Evolutionary conservation across 2,329 filamentous ascomycete species (phyloP).

Genomic region (Davidsoniella australis): DNA sequence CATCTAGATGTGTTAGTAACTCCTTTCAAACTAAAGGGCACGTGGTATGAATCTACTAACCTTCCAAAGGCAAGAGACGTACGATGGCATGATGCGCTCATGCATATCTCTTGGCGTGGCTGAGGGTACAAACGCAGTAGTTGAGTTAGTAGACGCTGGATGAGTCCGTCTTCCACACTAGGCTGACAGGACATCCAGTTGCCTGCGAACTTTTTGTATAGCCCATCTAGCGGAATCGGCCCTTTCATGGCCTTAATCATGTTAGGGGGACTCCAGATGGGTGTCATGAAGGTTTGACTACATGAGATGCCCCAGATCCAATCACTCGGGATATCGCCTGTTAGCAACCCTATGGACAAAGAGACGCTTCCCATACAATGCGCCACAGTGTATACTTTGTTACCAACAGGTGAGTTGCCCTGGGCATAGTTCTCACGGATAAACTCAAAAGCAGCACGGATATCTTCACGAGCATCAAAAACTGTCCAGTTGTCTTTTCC

Average conservation of each 20-base stretch:
- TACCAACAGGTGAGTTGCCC: slow-evolving; percentile 13
- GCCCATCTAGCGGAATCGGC: slow-evolving; percentile 30
- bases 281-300: slow-evolving; percentile 48
- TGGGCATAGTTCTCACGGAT: slow-evolving; percentile 27
- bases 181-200: slow-evolving; percentile 39
- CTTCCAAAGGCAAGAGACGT: slow-evolving; percentile 42
- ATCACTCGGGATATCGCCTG: slow-evolving; percentile 37
- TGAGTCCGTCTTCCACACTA: slow-evolving; percentile 26
- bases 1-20: slow-evolving; percentile 17
- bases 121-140: slow-evolving; percentile 40
- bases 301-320: slow-evolving; percentile 42
- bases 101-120: slow-evolving; percentile 38
- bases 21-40: background rate
- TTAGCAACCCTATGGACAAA: slow-evolving; percentile 39
- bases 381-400: slow-evolving; percentile 38
- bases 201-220: slow-evolving; percentile 32
- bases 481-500: slow-evolving; percentile 39
- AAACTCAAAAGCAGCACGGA: slow-evolving; percentile 35
- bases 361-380: slow-evolving; percentile 50
- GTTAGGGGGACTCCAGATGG: slow-evolving; percentile 38
- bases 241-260: slow-evolving; percentile 34
- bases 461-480: slow-evolving; percentile 41
- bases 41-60: slow-evolving; percentile 10
- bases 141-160: slow-evolving; percentile 38
- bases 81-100: slow-evolving; percentile 43